These are phyloP conservation scores for Ustilago bromivora DNA, from an alignment of 1,284 basidiomycete species.

Conservation along the genomic window DNA sequence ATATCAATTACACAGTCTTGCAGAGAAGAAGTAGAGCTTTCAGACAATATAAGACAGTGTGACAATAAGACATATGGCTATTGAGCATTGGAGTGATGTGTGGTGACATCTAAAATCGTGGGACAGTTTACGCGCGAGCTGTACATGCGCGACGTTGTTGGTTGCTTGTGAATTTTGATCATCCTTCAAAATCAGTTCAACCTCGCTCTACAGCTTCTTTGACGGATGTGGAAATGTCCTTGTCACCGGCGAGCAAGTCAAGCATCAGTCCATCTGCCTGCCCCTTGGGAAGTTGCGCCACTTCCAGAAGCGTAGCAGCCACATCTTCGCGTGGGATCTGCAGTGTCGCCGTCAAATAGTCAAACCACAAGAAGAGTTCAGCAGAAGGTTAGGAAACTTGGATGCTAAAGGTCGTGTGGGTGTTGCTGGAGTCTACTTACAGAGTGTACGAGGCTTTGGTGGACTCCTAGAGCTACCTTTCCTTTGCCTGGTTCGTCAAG, in stretches of 20 bases:
- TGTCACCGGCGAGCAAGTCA: slow-evolving; percentile 76
- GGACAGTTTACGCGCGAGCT: too few species aligned
- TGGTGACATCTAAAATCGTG: too few species aligned
- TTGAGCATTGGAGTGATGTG: too few species aligned
- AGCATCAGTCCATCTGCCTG: slow-evolving; percentile 74
- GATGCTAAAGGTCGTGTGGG: not conserved
- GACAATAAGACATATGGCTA: too few species aligned
- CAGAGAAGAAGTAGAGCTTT: too few species aligned
- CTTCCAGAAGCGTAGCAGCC: slow-evolving; percentile 74
- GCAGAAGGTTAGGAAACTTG: not conserved
- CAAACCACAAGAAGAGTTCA: not conserved
- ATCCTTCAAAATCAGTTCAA: slow-evolving; percentile 71
- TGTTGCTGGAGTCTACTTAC: slow-evolving; percentile 10
- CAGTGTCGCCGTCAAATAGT: not conserved
- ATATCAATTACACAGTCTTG: too few species aligned
- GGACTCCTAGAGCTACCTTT: slow-evolving; percentile 50
- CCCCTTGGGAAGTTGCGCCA: slow-evolving; percentile 75
- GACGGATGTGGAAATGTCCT: slow-evolving; percentile 73
- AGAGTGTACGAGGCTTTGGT: slow-evolving; percentile 39
- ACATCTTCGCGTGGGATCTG: slow-evolving; percentile 75
- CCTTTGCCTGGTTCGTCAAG: slow-evolving; percentile 71
- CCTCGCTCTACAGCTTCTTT: slow-evolving; percentile 74
- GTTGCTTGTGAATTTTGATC: not conserved
- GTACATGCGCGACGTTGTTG: not conserved
- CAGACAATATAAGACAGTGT: too few species aligned